Base-by-base conservation (phyloP, 2,329 filamentous ascomycete species). In the Simplicillium aogashimaense region DNA sequence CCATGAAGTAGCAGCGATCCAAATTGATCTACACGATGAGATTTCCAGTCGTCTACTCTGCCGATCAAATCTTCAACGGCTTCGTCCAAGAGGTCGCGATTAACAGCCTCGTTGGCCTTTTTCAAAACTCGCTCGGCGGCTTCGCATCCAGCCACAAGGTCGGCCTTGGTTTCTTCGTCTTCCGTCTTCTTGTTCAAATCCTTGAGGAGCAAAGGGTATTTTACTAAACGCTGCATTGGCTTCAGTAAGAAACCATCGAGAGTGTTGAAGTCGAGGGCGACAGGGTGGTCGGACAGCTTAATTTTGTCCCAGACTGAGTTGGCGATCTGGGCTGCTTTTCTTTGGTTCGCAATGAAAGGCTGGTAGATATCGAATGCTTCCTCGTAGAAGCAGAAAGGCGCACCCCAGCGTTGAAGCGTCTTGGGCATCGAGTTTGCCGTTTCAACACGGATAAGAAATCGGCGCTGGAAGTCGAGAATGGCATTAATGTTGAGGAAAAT, bases 401-500 rank as follows among this genome's bases (percentile, higher is more conserved):
- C 73, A n/a, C 92, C 92, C 92, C 92, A 98, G 58, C 90, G 84
- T 59, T 98, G 92, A 45, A 77, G 71, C 4, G 74, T 65, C 45
- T 82, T 73, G 1, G 86, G 75, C 63, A 87, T 77, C 3, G 86
- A 88, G 54, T 97, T 95, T 30, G 89, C 94, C 20, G 94, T 94
- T 65, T 98, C 92, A 46, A 98, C 86, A 41, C 88, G 83, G 53
- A 98, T 97, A 36, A 98, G 70, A 54, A 98, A 97, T 20, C 89
- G 79, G 46, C 94, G 82, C 57, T 97, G 90, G 57, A 95, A 95
- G 60, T 98, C 92, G 39, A 98, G 74, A 36, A 98, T 85, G 25
- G 85, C 80, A 58, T 97, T 95, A 55, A 97, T 79, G 62, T 98
- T 98, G 45, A 97, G 72, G 63, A 98, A 98, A 46, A 98, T 95